Evolutionary conservation across 129 eudicot genomes (phyloP).

Genomic region (Kitagawia praeruptora): DNA sequence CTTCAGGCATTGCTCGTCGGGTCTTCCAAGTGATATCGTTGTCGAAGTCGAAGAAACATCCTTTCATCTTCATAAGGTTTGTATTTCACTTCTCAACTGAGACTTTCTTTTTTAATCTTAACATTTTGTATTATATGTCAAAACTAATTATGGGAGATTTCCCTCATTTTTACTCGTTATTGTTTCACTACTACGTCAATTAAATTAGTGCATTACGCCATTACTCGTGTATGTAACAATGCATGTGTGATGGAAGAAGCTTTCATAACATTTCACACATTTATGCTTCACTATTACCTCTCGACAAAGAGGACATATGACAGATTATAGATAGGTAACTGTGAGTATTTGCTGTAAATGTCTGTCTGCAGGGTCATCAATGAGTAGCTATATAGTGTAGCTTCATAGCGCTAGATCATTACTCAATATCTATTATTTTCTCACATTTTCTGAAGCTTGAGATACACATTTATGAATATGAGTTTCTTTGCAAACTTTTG

Average conservation of each 20-base stretch:
- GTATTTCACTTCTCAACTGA: not conserved
- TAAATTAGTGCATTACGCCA: not conserved
- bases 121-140: not conserved
- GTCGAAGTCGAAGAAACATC: constrained; percentile 58
- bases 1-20: constrained; percentile 65
- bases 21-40: constrained; percentile 67
- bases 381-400: not conserved
- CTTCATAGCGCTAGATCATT: not conserved
- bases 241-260: not conserved
- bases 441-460: not conserved
- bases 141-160: not conserved
- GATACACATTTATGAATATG: not conserved
- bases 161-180: not conserved
- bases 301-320: too few species aligned
- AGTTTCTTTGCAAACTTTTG: not conserved
- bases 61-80: constrained; percentile 72
- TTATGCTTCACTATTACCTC: too few species aligned
- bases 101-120: not conserved
- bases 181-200: not conserved
- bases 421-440: not conserved
- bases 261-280: too few species aligned
- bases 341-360: not conserved
- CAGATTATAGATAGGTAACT: too few species aligned
- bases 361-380: not conserved
- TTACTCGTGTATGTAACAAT: not conserved